Percentiles rank a stretch among this genome's conserved stretches.
phyloP scores from a whole-genome alignment of 2,329 filamentous ascomycete genomes.

The Verticillium klebahnii region DNA sequence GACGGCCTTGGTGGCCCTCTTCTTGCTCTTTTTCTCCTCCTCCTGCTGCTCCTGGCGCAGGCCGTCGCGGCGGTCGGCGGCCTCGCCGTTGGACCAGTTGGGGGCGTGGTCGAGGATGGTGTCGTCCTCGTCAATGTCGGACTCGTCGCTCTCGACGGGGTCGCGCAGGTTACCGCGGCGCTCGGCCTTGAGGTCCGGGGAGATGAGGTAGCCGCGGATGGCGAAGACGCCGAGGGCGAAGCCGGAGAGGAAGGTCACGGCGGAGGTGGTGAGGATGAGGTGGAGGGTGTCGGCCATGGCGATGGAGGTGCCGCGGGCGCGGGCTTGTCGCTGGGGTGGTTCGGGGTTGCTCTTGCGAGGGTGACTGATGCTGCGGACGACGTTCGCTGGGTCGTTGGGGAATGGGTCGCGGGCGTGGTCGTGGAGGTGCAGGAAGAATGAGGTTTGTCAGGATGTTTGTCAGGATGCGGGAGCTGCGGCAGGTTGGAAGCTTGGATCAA shows the following conservation, averaged over 20 bases:
- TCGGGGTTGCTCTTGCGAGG: neutral
- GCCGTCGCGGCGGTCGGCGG: constrained; percentile 55
- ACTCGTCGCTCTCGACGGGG: constrained; percentile 64
- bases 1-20: constrained; percentile 28
- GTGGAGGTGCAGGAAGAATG: neutral
- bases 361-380: neutral
- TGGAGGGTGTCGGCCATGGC: constrained; percentile 26
- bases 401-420: neutral
- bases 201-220: constrained; percentile 54
- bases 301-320: neutral
- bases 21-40: constrained; percentile 39
- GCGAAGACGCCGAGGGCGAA: constrained; percentile 79
- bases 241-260: constrained; percentile 70
- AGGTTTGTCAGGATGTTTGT: neutral
- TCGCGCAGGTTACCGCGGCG: constrained; percentile 51
- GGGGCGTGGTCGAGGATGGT: constrained; percentile 60
- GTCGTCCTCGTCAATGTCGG: constrained; percentile 60
- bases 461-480: neutral
- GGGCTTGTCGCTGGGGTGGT: neutral
- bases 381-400: neutral
- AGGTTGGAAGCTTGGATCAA: neutral
- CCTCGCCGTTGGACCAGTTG: constrained; percentile 60
- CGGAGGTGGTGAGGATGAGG: constrained; percentile 66
- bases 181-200: constrained; percentile 52
- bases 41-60: constrained; percentile 29